Evolutionary conservation across 352 stramenopile species (phyloP).

Genomic region (Phytophthora rubi): DNA sequence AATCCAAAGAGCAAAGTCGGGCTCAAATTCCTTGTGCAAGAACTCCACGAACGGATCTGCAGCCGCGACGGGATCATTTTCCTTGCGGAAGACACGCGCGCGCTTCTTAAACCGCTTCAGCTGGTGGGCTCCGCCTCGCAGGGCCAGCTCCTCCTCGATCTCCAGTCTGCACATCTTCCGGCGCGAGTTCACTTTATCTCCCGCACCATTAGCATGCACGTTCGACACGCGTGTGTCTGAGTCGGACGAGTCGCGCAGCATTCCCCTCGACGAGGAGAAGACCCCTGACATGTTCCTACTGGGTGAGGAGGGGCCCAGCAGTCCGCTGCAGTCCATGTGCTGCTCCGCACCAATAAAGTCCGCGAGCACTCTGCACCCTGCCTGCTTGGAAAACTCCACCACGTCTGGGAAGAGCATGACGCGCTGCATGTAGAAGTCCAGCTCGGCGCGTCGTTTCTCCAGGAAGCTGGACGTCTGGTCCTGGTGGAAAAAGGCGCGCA

Average conservation of each 20-base stretch:
- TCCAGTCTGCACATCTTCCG: constrained; percentile 63
- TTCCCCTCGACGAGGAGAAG: constrained; percentile 34
- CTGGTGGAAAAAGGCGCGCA: constrained; percentile 81
- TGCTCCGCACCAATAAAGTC: constrained; percentile 65
- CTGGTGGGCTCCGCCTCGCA: constrained; percentile 52
- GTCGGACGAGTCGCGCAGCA: constrained; percentile 33
- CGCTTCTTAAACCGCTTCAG: constrained; percentile 81
- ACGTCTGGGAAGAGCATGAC: constrained; percentile 82
- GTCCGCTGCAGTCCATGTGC: constrained; percentile 52
- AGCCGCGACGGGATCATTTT: constrained; percentile 65
- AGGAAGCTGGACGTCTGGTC: constrained; percentile 73
- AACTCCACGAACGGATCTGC: constrained; percentile 60
- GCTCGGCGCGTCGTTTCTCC: constrained; percentile 75
- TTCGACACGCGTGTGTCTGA: constrained; percentile 35
- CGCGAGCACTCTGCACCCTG: constrained; percentile 64
- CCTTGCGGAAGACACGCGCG: constrained; percentile 65
- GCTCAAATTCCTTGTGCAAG: constrained; percentile 58
- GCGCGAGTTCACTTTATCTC: constrained; percentile 33
- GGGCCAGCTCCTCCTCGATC: constrained; percentile 69
- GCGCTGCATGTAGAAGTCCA: constrained; percentile 87
- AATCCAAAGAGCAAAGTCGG: constrained; percentile 65
- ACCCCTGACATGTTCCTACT: constrained; percentile 35
- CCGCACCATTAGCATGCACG: constrained; percentile 20
- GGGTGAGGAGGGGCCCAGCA: constrained; percentile 22
- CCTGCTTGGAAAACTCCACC: constrained; percentile 57